Conservation (phyloP, 2,329 filamentous ascomycete species). For the Aspergillus latus region DNA sequence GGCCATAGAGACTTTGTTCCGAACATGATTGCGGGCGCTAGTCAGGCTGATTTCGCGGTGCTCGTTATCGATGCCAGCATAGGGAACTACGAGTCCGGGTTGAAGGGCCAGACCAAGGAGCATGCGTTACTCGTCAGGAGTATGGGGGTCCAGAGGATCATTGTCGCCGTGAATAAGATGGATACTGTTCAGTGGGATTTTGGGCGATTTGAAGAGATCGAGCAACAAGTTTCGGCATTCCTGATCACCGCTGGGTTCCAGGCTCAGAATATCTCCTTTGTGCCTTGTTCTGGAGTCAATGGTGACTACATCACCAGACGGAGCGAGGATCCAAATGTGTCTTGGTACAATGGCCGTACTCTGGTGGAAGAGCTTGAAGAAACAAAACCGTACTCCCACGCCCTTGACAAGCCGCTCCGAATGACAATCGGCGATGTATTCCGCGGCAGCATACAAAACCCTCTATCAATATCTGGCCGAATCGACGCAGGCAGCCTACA, state of each 20-base stretch:
- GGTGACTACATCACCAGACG: conserved; percentile 76
- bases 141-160: conserved; percentile 81
- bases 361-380: conserved; percentile 81
- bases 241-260: conserved; percentile 79
- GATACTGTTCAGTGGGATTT: conserved; percentile 82
- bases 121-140: conserved; percentile 87
- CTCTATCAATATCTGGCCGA: conserved; percentile 80
- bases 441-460: conserved; percentile 73
- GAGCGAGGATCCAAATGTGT: conserved; percentile 50
- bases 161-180: conserved; percentile 94
- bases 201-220: conserved; percentile 80
- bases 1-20: conserved; percentile 95
- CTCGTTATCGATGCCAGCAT: conserved; percentile 88
- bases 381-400: conserved; percentile 70
- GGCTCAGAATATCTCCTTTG: conserved; percentile 75
- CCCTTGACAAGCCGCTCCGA: conserved; percentile 75
- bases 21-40: conserved; percentile 97
- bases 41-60: conserved; percentile 92
- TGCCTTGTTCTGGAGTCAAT: conserved; percentile 84
- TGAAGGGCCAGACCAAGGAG: conserved; percentile 92
- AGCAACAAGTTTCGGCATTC: conserved; percentile 78
- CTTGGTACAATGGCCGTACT: conserved; percentile 80
- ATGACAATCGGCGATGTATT: conserved; percentile 89
- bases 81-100: conserved; percentile 88
- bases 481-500: conserved; percentile 83